These are phyloP conservation scores for Tuctoria greenei DNA, from an alignment of 176 grass and related monocot genomes.

Conservation along the genomic window DNA sequence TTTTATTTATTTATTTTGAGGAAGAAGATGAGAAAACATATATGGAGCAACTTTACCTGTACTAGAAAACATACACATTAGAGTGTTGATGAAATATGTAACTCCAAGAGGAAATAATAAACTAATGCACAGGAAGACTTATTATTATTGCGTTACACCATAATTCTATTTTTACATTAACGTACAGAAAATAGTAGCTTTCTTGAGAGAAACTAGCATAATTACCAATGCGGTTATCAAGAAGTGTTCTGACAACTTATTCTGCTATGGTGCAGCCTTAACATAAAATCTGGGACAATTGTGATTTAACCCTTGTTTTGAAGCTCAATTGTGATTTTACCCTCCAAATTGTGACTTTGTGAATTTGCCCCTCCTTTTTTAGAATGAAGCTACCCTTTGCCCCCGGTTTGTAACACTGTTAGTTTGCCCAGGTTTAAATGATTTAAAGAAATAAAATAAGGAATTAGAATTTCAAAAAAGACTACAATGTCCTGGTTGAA, in stretches of 20 bases:
- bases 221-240: neutral
- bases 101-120: neutral
- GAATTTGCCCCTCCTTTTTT: too few relatives aligned
- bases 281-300: too few relatives aligned
- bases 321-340: too few relatives aligned
- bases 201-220: conserved; percentile 7
- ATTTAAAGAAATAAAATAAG: too few relatives aligned
- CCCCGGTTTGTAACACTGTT: too few relatives aligned
- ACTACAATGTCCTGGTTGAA: too few relatives aligned
- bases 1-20: neutral
- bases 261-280: conserved; percentile 14
- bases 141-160: neutral
- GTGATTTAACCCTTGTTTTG: too few relatives aligned
- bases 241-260: neutral
- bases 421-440: too few relatives aligned
- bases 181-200: neutral
- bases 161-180: neutral
- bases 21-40: conserved; percentile 10
- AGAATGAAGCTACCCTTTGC: too few relatives aligned
- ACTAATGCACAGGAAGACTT: neutral
- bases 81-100: conserved; percentile 20
- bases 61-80: neutral
- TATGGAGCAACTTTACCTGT: neutral
- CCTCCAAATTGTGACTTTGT: too few relatives aligned
- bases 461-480: too few relatives aligned